Evolutionary conservation across 1,284 basidiomycete species (phyloP), one percentile per base, ranked within the genome.

Genomic region (Apiotrichum domesticum): DNA sequence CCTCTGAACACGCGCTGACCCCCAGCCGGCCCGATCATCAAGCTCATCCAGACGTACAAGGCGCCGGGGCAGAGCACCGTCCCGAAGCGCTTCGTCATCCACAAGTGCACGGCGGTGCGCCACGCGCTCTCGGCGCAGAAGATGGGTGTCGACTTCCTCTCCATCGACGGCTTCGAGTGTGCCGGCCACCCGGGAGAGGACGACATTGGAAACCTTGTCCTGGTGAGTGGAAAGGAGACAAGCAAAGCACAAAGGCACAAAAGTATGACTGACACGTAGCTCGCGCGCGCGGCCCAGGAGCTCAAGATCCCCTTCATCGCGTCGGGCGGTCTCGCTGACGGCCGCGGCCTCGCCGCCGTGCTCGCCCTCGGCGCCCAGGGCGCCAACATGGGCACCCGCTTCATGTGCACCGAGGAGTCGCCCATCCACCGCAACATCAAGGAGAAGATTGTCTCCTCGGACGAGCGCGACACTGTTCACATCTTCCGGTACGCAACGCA

Each of bases 101-200:
- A 95, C 77, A 96, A 95, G 71, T 95, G 91, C 73, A 93, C 90
- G 0, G 87, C 88, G 4, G 84, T 92, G 59, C 82, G 88, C 49
- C 90, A 93, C 77, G 90, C 90, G 34, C 63, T 87, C 81, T 87
- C 87, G 48, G 87, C 88, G 4, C 84, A 85, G 65, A 84, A 83
- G 57, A 78, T 86, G 64, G 90, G 91, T 3, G 90, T 89, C 29
- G 90, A 96, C 77, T 80, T 90, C 52, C 72, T 96, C 35, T 89
- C 87, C 62, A 90, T 93, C 40, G 90, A 93, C 63, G 90, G 90
- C 0, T 90, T 93, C 63, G 90, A 93, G 79, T 93, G 90, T 70
- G 90, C 91, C 41, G 93, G 93, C 35, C 91, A 96, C 74, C 93
- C 92, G 5, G 93, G 93, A 60, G 94, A 97, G 71, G 89, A 96